Percentiles rank a stretch among this genome's conserved stretches.
These are phyloP conservation scores for Claviceps maximensis DNA, from an alignment of 2,329 filamentous ascomycete species.

Conservation along the genomic window DNA sequence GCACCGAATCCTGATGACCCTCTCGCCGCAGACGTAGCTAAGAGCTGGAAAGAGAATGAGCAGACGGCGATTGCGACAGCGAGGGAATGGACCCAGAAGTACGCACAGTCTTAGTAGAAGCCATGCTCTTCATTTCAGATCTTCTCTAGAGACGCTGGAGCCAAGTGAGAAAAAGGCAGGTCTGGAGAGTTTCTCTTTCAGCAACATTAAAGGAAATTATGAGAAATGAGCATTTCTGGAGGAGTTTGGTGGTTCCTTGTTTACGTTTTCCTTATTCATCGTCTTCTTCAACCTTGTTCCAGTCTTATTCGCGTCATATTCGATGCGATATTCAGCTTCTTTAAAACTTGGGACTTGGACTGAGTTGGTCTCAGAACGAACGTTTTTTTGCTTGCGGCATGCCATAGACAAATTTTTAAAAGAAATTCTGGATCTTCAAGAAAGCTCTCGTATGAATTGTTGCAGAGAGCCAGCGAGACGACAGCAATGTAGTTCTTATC, in stretches of 20 bases:
- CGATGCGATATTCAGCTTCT: neutral
- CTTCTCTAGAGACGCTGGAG: neutral
- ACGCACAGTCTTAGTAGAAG: constrained; percentile 43
- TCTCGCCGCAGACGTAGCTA: constrained; percentile 93
- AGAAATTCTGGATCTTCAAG: neutral
- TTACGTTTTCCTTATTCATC: neutral
- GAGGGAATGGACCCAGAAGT: constrained; percentile 78
- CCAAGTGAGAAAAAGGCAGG: constrained; percentile 1
- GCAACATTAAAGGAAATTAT: constrained; percentile 4
- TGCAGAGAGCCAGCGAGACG: neutral
- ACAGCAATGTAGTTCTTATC: no score
- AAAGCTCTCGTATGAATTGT: neutral
- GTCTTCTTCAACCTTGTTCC: neutral
- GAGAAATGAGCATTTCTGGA: constrained; percentile 12
- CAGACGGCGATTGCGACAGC: constrained; percentile 84
- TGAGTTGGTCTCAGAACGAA: constrained; percentile 3
- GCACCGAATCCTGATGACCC: constrained; percentile 97
- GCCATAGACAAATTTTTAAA: neutral
- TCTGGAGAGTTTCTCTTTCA: constrained; percentile 2
- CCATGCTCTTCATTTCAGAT: neutral
- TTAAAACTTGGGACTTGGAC: constrained; percentile 3
- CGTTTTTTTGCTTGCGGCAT: neutral
- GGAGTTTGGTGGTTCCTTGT: constrained; percentile 10
- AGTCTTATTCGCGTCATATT: neutral
- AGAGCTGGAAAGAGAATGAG: constrained; percentile 96